Evolutionary conservation across 2,329 filamentous ascomycete species (phyloP).

Genomic region (Dactylellina cionopaga): DNA sequence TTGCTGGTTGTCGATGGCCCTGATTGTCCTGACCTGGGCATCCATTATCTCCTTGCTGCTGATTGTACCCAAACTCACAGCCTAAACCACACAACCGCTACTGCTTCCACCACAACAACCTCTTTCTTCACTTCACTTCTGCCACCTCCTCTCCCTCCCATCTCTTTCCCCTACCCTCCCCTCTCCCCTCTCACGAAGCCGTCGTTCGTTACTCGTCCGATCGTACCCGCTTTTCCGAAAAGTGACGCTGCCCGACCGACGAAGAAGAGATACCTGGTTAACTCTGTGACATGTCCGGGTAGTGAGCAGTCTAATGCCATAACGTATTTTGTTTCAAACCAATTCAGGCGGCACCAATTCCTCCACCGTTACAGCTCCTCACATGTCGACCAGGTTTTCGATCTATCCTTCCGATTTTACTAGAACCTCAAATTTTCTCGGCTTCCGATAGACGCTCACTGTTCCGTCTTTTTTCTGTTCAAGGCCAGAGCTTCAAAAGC

Average conservation of each 20-base stretch:
- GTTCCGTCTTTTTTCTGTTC: neutral
- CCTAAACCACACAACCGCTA: no score
- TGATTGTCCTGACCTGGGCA: no score
- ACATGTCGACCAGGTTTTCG: neutral
- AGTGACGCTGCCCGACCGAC: slow-evolving; percentile 11
- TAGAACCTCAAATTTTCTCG: neutral
- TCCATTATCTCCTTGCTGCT: no score
- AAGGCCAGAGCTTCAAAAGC: slow-evolving; percentile 8
- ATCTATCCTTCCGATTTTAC: slow-evolving; percentile 4
- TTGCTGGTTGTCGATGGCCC: no score
- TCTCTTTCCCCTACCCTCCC: slow-evolving; percentile 58
- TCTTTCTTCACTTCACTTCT: slow-evolving; percentile 1
- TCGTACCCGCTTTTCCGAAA: neutral
- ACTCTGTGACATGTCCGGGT: slow-evolving; percentile 5
- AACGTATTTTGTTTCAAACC: slow-evolving; percentile 47
- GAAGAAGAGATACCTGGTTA: neutral
- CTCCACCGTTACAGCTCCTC: neutral
- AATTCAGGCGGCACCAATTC: slow-evolving; percentile 22
- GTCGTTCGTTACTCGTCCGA: slow-evolving; percentile 62
- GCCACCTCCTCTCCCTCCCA: slow-evolving; percentile 61
- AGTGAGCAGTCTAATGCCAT: slow-evolving; percentile 40
- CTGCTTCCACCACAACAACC: no score
- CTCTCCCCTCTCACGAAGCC: slow-evolving; percentile 67
- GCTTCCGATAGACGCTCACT: neutral
- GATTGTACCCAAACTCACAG: no score